Conservation (phyloP, 2,329 filamentous ascomycete genomes). For the Boeremia lycopersici region DNA sequence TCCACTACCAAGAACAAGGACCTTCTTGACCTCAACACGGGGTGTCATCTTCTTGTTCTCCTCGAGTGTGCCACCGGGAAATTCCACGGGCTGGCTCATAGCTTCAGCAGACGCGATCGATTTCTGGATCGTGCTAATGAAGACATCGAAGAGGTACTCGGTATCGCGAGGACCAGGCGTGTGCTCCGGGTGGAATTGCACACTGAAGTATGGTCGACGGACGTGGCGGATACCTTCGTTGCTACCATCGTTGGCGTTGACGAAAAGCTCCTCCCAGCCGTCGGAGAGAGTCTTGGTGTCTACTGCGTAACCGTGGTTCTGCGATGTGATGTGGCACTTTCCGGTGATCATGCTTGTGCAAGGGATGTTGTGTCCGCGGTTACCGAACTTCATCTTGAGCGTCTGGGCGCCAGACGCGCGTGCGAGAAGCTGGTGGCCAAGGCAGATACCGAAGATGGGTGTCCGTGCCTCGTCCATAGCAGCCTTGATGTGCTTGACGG, state of each 20-base stretch:
- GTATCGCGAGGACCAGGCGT: constrained; percentile 94
- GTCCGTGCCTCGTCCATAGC: constrained; percentile 79
- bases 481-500: constrained; percentile 77
- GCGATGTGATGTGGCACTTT: constrained; percentile 97
- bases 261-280: constrained; percentile 92
- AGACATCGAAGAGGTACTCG: constrained; percentile 96
- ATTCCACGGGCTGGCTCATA: constrained; percentile 75
- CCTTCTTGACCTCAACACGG: constrained; percentile 87
- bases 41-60: constrained; percentile 81
- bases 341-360: constrained; percentile 95
- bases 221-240: constrained; percentile 96
- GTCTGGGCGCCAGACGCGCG: constrained; percentile 85
- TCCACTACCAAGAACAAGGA: constrained; percentile 90
- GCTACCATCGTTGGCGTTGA: constrained; percentile 97
- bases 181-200: constrained; percentile 99
- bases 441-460: constrained; percentile 94
- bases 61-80: constrained; percentile 81
- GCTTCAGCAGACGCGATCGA: constrained; percentile 70
- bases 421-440: constrained; percentile 92
- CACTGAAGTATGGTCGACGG: constrained; percentile 90
- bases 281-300: constrained; percentile 75
- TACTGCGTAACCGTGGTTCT: constrained; percentile 97
- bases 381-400: constrained; percentile 98
- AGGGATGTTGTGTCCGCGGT: constrained; percentile 97
- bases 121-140: constrained; percentile 81